Base-by-base conservation (phyloP, 2,329 filamentous ascomycete genomes). In the Colletotrichum liriopes region DNA sequence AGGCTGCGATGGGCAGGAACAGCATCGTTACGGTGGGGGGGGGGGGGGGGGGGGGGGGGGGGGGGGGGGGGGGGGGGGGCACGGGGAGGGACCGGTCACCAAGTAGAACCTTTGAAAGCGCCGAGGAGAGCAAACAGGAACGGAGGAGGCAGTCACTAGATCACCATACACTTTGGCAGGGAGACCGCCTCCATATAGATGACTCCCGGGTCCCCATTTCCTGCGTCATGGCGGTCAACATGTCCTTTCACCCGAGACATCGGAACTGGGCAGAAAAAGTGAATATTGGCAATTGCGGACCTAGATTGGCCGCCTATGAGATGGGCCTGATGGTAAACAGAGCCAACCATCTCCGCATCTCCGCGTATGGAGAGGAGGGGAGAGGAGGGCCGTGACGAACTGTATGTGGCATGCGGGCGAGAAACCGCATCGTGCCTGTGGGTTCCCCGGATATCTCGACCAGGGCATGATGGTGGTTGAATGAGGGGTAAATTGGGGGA, bases 401-500 rank as follows among this genome's bases (percentile, higher is more conserved):
- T 20, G n/a, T 9, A 23, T 26, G 23, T 26, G 26, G 29, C 29
- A 43, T 68, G 68, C 64, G 58, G 51, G 26, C 35, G 43, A 63
- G 49, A 47, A 56, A 16, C 32, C 9, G 5, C 20, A 23, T 49
- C 1, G 20, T 23, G 39, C 39, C 29, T 45, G 62, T 37, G 41
- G 41, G n/a, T 49, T 63, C 58, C 58, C 58, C 52, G 26, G 59
- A 64, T 69, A 39, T 8, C 5, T 59, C 32, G 51, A 58, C 37
- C 43, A 29, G 51, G 26, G 37, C 35, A 23, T 11, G 37, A 59
- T 23, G 56, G 35, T 35, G 56, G 41, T 47, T 54, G 37, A 63
- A 52, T 66, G 69, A 63, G 65, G 69, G 69, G 65, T 69, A 69
- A 51, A 16, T 54, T 72, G 65, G 51, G 45, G 68, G 56, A 45